Evolutionary conservation across 176 grass and related monocot genomes (phyloP), one percentile per base, ranked within the genome.

Genomic region (Oryza glaberrima): DNA sequence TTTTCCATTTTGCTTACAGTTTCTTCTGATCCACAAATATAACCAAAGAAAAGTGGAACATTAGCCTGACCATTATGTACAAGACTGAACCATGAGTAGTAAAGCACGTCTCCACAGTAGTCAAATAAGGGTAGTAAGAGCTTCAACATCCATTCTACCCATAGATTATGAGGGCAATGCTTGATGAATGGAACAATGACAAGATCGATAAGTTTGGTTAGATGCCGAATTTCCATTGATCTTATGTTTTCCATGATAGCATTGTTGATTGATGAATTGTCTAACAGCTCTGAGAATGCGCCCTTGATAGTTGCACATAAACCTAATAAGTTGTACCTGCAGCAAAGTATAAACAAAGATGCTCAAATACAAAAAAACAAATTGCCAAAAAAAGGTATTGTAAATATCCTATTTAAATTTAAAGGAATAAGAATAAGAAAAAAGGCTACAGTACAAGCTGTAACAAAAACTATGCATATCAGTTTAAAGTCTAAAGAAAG

Each of bases 271-370:
- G 78, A 83, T 74, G 88, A 70, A 72, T n/a, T 38, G 30, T 94
- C 85, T 17, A 88, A 47, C 36, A 75, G 74, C 15, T 79, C 68
- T 46, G 82, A 86, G 41, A 90, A 86, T 66, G 88, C 43, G 40
- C 88, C 82, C 9, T 86, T 84, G 67, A 84, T 78, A 75, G 86
- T 80, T 65, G 86, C 75, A 10, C 85, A 94, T n/a, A 90, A 74
- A 28, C 92, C 88, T 40, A 94, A 69, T 15, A 88, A 76, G 67
- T 86, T 94, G 77, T 90, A 94, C 82, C 92, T 90, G 78, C 70
- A 93, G 14, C 65, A 70, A 78, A 14, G 19, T 20, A 88, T 67
- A 84, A 46, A 45, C 44, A 45, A 45, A 45, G 44, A 45, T 45
- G 44, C 44, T 45, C 44, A 45, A 45, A 45, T 45, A 11, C 44